A percentile compares a stretch with the other conserved stretches of the same genome.
These are phyloP conservation scores for Camillea tinctor DNA, from an alignment of 2,329 filamentous ascomycete genomes.

Conservation along the genomic window DNA sequence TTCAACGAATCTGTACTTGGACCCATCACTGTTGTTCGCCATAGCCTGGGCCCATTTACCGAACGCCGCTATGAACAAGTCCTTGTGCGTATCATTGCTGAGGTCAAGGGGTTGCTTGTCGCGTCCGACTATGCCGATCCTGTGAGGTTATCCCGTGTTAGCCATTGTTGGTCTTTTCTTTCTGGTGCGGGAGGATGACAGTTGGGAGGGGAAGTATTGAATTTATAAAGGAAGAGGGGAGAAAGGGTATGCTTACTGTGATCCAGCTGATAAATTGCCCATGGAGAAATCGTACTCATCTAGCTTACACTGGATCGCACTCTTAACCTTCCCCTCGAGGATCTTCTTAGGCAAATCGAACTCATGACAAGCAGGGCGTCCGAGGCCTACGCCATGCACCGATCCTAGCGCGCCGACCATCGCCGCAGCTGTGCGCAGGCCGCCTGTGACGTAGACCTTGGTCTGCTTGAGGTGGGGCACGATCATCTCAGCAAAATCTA, in stretches of 20 bases:
- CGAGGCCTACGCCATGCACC: conserved; percentile 61
- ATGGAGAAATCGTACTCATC: conserved; percentile 51
- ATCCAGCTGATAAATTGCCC: conserved; percentile 30
- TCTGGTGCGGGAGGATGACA: too few species aligned
- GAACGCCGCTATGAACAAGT: conserved; percentile 31
- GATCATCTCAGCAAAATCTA: conserved; percentile 61
- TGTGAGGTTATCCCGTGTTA: conserved; percentile 2
- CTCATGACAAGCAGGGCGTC: conserved; percentile 34
- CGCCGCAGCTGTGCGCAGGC: conserved; percentile 51
- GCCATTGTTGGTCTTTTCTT: background rate
- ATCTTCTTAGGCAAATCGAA: conserved; percentile 32
- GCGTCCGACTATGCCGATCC: conserved; percentile 34
- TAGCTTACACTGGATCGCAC: conserved; percentile 46
- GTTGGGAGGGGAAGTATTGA: background rate
- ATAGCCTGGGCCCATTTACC: conserved; percentile 31
- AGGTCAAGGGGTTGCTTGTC: conserved; percentile 34
- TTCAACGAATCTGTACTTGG: conserved; percentile 31
- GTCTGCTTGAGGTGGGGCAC: conserved; percentile 46
- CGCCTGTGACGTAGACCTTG: conserved; percentile 58
- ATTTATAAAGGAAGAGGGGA: background rate
- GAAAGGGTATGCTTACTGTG: conserved; percentile 28
- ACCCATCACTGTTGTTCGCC: conserved; percentile 31
- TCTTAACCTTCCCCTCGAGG: conserved; percentile 41
- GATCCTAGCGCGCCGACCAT: conserved; percentile 58
- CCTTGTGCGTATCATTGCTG: conserved; percentile 30